phyloP scores from a whole-genome alignment of 139 green algal species.

The Zygnema circumcarinatum region DNA sequence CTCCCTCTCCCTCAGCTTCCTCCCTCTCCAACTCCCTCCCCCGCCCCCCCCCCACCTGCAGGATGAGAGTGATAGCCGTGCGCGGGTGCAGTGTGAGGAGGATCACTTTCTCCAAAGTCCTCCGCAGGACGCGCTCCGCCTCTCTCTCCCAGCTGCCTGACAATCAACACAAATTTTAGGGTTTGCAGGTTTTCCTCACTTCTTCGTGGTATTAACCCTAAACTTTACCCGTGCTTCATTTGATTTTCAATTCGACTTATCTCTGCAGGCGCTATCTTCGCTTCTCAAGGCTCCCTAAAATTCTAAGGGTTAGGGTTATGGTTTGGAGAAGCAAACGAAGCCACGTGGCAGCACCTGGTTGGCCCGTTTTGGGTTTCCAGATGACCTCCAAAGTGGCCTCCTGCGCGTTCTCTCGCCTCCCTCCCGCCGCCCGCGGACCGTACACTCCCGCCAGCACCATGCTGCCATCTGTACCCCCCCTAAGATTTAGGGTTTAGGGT shows the following conservation, averaged over 20 bases:
- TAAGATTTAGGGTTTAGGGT: neutral
- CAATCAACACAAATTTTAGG: neutral
- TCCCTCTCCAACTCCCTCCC: too few relatives aligned
- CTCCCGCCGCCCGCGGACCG: neutral
- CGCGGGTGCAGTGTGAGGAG: neutral
- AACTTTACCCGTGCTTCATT: too few relatives aligned
- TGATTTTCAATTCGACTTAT: too few relatives aligned
- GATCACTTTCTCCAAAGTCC: neutral
- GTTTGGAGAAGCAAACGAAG: too few relatives aligned
- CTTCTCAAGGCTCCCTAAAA: too few relatives aligned
- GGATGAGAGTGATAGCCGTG: neutral
- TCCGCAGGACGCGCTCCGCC: neutral
- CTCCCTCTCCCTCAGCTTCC: too few relatives aligned
- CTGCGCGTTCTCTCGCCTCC: neutral
- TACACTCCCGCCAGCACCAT: constrained; percentile 14
- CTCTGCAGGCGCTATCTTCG: too few relatives aligned
- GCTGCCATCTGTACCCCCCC: neutral
- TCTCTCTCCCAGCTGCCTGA: constrained; percentile 6
- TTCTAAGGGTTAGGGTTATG: too few relatives aligned
- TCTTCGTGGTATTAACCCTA: too few relatives aligned
- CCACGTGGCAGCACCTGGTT: neutral
- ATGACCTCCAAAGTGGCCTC: constrained; percentile 11
- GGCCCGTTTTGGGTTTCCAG: neutral
- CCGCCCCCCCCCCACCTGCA: neutral
- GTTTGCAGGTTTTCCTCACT: too few relatives aligned